Percentiles rank a stretch among this genome's conserved stretches.
These are phyloP conservation scores for Scutellaria barbata DNA, from an alignment of 257 asterid species.

Conservation along the genomic window DNA sequence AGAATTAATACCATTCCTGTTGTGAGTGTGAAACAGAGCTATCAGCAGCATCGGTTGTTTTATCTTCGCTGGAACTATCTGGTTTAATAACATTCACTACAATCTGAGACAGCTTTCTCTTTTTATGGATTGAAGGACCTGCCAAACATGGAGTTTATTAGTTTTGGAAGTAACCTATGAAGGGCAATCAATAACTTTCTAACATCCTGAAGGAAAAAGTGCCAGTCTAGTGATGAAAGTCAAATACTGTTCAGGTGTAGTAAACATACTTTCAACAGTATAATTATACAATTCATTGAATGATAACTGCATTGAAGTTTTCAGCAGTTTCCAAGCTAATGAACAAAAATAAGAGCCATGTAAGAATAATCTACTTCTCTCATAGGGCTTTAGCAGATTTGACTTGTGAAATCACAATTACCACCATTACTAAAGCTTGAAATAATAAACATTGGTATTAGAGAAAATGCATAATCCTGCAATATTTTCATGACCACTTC, in stretches of 20 bases:
- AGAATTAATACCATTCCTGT: constrained; percentile 37
- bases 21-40: constrained; percentile 23
- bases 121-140: constrained; percentile 37
- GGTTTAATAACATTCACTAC: constrained; percentile 23
- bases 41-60: constrained; percentile 22
- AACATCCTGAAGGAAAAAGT: neutral
- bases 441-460: too few relatives aligned
- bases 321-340: too few relatives aligned
- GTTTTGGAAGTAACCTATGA: constrained; percentile 12
- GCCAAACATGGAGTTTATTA: constrained; percentile 12
- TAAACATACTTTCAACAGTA: too few relatives aligned
- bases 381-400: too few relatives aligned
- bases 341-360: too few relatives aligned
- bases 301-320: too few relatives aligned
- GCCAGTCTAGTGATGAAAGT: neutral
- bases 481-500: too few relatives aligned
- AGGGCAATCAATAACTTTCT: neutral
- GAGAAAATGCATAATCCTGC: too few relatives aligned
- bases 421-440: too few relatives aligned
- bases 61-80: constrained; percentile 9
- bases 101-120: constrained; percentile 29
- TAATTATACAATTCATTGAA: too few relatives aligned
- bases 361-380: too few relatives aligned
- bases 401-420: too few relatives aligned
- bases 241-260: neutral